Evolutionary conservation across 2,329 filamentous ascomycete species (phyloP).

Genomic region (Aureobasidium sp.): DNA sequence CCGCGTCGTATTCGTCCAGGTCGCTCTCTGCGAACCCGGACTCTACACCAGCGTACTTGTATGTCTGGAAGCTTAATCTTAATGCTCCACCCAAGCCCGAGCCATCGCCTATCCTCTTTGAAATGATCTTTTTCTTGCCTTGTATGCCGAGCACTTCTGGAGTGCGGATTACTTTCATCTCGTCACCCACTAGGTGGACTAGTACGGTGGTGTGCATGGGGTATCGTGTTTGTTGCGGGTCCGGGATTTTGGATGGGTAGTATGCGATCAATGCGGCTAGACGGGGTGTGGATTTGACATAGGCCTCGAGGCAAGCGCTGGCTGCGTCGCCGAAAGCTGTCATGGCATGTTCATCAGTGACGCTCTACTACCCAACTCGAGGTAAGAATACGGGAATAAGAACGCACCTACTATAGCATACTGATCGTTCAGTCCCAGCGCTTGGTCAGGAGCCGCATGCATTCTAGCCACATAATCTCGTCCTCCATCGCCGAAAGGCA

Average conservation of each 20-base stretch:
- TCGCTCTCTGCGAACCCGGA: conserved; percentile 65
- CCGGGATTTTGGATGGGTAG: conserved; percentile 53
- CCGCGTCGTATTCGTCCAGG: conserved; percentile 57
- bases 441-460: conserved; percentile 44
- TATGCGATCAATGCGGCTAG: conserved; percentile 55
- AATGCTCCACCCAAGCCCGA: conserved; percentile 42
- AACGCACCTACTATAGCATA: conserved; percentile 54
- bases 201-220: conserved; percentile 40
- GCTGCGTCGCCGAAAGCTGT: conserved; percentile 56
- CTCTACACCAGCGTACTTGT: conserved; percentile 48
- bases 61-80: conserved; percentile 34
- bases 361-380: neutral
- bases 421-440: conserved; percentile 50
- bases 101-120: conserved; percentile 42
- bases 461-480: conserved; percentile 40
- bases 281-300: conserved; percentile 47
- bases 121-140: conserved; percentile 41
- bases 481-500: conserved; percentile 45
- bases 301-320: conserved; percentile 50
- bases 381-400: conserved; percentile 11
- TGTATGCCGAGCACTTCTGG: conserved; percentile 46
- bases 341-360: neutral
- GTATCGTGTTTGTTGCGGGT: conserved; percentile 38
- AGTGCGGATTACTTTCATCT: conserved; percentile 40
- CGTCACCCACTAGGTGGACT: conserved; percentile 47